Percentiles rank a stretch among this genome's conserved stretches.
phyloP scores from a whole-genome alignment of 2,329 filamentous ascomycete species.

The Verticillium nonalfalfae region DNA sequence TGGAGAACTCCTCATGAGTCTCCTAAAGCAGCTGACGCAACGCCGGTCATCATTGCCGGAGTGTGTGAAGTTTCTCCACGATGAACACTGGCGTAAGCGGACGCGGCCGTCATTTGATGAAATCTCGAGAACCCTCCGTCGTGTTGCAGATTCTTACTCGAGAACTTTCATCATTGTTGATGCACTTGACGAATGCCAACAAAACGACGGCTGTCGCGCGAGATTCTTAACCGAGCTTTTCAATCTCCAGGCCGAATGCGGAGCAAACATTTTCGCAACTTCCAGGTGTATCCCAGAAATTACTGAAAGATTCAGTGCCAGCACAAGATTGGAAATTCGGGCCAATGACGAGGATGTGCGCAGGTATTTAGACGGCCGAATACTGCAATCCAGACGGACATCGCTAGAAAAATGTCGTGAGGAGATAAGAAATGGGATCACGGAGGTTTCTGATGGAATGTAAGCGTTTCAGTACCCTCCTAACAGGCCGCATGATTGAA shows the following conservation, averaged over 20 bases:
- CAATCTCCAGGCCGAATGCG: neutral
- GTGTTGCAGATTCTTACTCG: neutral
- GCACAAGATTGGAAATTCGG: constrained; percentile 19
- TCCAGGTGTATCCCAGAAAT: constrained; percentile 5
- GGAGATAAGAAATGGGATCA: constrained; percentile 9
- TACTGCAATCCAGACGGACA: constrained; percentile 12
- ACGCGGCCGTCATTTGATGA: constrained; percentile 17
- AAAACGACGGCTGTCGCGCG: neutral
- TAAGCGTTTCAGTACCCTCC: neutral
- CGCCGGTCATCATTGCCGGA: neutral
- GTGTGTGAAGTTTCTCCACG: neutral
- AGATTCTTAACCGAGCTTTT: neutral
- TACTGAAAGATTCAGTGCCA: neutral
- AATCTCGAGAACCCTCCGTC: constrained; percentile 5
- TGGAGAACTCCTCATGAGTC: constrained; percentile 16
- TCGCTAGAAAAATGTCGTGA: constrained; percentile 7
- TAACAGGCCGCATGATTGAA: constrained; percentile 3
- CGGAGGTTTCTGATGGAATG: neutral
- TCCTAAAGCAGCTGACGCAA: constrained; percentile 25
- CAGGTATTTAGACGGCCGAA: constrained; percentile 18
- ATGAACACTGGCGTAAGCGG: neutral
- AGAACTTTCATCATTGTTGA: constrained; percentile 17
- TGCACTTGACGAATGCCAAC: constrained; percentile 18
- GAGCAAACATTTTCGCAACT: constrained; percentile 6
- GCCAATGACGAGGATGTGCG: constrained; percentile 23